Evolutionary conservation across 768 basidiomycete species (phyloP).

Genomic region (Boletus eberwhitei): DNA sequence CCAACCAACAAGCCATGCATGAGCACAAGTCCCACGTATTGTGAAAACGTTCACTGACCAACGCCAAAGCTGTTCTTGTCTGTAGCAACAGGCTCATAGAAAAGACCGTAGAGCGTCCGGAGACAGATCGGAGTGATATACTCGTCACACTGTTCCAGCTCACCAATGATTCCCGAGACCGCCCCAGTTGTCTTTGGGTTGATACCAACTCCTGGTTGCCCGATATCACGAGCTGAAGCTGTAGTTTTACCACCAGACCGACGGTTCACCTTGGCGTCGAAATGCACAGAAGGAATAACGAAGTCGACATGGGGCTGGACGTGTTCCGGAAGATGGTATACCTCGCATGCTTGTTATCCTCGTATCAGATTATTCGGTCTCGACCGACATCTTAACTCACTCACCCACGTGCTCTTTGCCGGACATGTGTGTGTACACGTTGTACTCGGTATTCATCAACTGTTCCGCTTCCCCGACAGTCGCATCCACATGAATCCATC

Average conservation of each 20-base stretch:
- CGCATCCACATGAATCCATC: slow-evolving; percentile 28
- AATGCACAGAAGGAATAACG: background rate
- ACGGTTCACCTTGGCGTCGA: background rate
- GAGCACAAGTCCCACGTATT: background rate
- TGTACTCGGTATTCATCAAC: slow-evolving; percentile 33
- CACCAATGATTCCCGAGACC: slow-evolving; percentile 7
- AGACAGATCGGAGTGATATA: slow-evolving; percentile 33
- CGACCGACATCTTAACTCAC: background rate
- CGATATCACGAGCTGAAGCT: background rate
- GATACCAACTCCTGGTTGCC: background rate
- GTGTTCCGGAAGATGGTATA: background rate
- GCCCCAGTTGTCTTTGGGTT: slow-evolving; percentile 14
- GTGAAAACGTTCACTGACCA: slow-evolving; percentile 13
- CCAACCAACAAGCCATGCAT: background rate
- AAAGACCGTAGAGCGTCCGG: slow-evolving; percentile 24
- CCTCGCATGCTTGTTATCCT: background rate
- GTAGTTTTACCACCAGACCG: background rate
- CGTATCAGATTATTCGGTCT: background rate
- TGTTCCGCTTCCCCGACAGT: slow-evolving; percentile 33
- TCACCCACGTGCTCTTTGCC: slow-evolving; percentile 18
- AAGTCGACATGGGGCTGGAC: background rate
- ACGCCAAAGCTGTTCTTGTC: slow-evolving; percentile 34
- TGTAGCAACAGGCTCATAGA: slow-evolving; percentile 23
- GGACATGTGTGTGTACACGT: slow-evolving; percentile 26
- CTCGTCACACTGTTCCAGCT: slow-evolving; percentile 22